phyloP scores from a whole-genome alignment of 257 asterid species.

The Mentha longifolia region DNA sequence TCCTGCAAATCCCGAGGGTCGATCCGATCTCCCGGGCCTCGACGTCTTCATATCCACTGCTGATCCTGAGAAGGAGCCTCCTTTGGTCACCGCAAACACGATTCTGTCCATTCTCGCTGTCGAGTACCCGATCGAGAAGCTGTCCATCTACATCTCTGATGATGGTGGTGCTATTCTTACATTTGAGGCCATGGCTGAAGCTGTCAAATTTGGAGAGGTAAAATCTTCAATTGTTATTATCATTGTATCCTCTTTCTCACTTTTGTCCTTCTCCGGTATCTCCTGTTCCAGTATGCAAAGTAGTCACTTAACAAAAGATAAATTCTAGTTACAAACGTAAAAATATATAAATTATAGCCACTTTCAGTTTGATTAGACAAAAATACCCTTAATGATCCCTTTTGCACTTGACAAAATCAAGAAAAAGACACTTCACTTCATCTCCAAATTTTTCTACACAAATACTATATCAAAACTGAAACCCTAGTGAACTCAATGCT shows the following conservation, averaged over 20 bases:
- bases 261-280: too few relatives aligned
- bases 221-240: background rate
- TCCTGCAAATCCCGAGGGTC: conserved; percentile 69
- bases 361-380: too few relatives aligned
- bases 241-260: too few relatives aligned
- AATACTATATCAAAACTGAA: background rate
- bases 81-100: conserved; percentile 85
- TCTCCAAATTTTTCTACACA: too few relatives aligned
- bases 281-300: too few relatives aligned
- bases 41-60: conserved; percentile 94
- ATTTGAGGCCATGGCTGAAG: conserved; percentile 99
- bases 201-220: conserved; percentile 90
- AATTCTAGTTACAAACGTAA: too few relatives aligned
- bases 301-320: too few relatives aligned
- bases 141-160: conserved; percentile 83
- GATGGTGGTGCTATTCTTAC: conserved; percentile 91
- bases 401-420: too few relatives aligned
- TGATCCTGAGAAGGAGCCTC: conserved; percentile 97
- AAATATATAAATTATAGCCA: too few relatives aligned
- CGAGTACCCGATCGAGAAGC: conserved; percentile 87
- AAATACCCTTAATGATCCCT: too few relatives aligned
- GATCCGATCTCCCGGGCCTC: conserved; percentile 92
- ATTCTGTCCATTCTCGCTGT: conserved; percentile 80
- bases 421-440: too few relatives aligned
- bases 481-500: background rate